Evolutionary conservation across 2,329 filamentous ascomycete species (phyloP).

Genomic region (Hypoxylon sp.): DNA sequence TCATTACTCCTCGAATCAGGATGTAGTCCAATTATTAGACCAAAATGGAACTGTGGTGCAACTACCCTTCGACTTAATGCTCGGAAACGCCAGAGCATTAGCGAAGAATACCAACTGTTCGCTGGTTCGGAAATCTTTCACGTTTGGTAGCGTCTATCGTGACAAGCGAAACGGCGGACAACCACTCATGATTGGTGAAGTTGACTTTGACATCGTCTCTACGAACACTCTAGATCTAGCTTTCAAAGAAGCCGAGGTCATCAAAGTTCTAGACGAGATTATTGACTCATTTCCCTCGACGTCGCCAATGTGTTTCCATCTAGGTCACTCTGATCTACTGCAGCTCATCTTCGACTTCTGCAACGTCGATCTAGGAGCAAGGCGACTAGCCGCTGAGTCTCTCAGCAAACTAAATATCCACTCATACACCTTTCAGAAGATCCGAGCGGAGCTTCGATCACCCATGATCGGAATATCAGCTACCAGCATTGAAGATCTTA

Average conservation of each 20-base stretch:
- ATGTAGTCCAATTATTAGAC: constrained; percentile 83
- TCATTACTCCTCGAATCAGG: constrained; percentile 72
- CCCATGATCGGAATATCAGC: constrained; percentile 82
- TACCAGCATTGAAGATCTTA: constrained; percentile 89
- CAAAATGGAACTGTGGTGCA: constrained; percentile 87
- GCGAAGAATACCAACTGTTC: constrained; percentile 72
- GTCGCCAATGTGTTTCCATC: constrained; percentile 82
- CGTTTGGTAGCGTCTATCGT: constrained; percentile 88
- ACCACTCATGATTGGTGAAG: constrained; percentile 83
- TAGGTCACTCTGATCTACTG: constrained; percentile 88
- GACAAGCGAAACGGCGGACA: constrained; percentile 81
- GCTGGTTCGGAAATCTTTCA: constrained; percentile 78
- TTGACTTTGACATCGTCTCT: constrained; percentile 96
- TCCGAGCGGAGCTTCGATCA: constrained; percentile 83
- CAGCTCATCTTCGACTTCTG: constrained; percentile 92
- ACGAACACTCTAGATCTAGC: constrained; percentile 81
- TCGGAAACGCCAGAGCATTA: constrained; percentile 86
- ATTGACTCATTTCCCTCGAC: constrained; percentile 81
- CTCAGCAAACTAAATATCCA: constrained; percentile 88
- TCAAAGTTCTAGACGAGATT: constrained; percentile 95
- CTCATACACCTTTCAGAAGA: constrained; percentile 82
- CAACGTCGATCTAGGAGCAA: constrained; percentile 73
- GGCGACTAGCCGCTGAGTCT: constrained; percentile 79
- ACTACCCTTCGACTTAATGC: constrained; percentile 90
- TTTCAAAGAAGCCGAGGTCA: constrained; percentile 89